A percentile compares a stretch with the other conserved stretches of the same genome.
phyloP scores from a whole-genome alignment of 768 basidiomycete genomes.

The Tricholoma saponaceum region DNA sequence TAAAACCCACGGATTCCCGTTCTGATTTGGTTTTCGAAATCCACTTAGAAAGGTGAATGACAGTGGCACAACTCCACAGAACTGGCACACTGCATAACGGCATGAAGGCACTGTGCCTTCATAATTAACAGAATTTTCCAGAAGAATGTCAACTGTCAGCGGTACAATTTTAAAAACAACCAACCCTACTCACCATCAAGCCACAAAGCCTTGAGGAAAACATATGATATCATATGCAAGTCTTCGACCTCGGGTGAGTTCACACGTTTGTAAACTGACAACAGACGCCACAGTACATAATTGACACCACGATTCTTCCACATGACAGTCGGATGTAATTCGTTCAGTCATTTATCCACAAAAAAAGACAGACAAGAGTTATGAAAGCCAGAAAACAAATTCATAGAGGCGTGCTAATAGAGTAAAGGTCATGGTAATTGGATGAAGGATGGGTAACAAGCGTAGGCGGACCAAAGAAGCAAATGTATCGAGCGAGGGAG shows the following conservation, averaged over 20 bases:
- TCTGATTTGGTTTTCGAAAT: too few relatives aligned
- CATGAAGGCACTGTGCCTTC: not conserved
- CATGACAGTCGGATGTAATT: not conserved
- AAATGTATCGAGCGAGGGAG: conserved; percentile 15
- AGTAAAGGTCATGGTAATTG: conserved; percentile 23
- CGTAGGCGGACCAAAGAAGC: not conserved
- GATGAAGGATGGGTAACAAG: conserved; percentile 8
- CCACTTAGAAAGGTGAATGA: too few relatives aligned
- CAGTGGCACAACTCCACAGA: too few relatives aligned
- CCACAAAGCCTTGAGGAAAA: not conserved
- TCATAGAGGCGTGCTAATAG: conserved; percentile 34
- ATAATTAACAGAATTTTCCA: not conserved
- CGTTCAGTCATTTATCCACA: conserved; percentile 30
- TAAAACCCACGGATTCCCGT: too few relatives aligned
- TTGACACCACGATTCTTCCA: not conserved
- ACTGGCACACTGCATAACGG: too few relatives aligned
- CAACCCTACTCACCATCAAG: not conserved
- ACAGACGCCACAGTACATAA: too few relatives aligned
- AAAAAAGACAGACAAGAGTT: conserved; percentile 18
- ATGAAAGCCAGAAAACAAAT: conserved; percentile 20
- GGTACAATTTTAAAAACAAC: not conserved
- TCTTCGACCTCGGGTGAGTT: too few relatives aligned
- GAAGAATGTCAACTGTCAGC: not conserved
- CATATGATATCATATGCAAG: not conserved
- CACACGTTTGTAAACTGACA: too few relatives aligned